A percentile compares a stretch with the other conserved stretches of the same genome.
Conservation (phyloP, 176 grass and related monocot genomes). For the Metroxylon sagu region DNA sequence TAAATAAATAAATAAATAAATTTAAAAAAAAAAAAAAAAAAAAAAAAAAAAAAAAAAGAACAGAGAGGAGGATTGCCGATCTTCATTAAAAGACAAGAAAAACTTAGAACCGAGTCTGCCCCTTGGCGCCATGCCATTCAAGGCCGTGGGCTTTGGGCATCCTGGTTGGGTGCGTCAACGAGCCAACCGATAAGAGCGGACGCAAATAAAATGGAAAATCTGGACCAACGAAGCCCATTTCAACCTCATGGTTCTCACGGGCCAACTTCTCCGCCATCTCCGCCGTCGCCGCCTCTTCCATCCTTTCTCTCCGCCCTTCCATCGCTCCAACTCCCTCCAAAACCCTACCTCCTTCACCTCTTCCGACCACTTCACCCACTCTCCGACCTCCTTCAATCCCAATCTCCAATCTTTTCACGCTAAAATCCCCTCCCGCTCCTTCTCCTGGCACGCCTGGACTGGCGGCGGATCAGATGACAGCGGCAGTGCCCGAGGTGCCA, state of each 20-base stretch:
- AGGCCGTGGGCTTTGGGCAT: no score
- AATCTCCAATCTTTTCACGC: conserved; percentile 17
- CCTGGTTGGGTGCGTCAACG: no score
- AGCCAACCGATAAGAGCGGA: no score
- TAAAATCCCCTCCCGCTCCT: conserved; percentile 25
- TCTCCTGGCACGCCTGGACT: conserved; percentile 52
- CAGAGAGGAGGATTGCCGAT: no score
- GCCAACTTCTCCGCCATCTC: conserved; percentile 30
- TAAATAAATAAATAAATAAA: no score
- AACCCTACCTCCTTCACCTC: not conserved
- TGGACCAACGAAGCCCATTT: no score
- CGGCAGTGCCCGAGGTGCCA: not conserved
- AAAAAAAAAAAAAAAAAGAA: no score
- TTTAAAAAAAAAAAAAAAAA: no score
- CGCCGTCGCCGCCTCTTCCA: conserved; percentile 15
- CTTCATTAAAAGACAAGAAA: no score
- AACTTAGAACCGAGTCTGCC: no score
- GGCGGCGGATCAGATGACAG: not conserved
- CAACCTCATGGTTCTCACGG: conserved; percentile 25
- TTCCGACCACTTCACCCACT: not conserved
- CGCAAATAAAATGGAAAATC: no score
- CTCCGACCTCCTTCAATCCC: not conserved
- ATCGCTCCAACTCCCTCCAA: not conserved
- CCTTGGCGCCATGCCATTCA: no score
- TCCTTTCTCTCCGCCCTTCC: conserved; percentile 7